These are phyloP conservation scores for Periglandula ipomoeae DNA, from an alignment of 2,329 filamentous ascomycete species.

Conservation along the genomic window DNA sequence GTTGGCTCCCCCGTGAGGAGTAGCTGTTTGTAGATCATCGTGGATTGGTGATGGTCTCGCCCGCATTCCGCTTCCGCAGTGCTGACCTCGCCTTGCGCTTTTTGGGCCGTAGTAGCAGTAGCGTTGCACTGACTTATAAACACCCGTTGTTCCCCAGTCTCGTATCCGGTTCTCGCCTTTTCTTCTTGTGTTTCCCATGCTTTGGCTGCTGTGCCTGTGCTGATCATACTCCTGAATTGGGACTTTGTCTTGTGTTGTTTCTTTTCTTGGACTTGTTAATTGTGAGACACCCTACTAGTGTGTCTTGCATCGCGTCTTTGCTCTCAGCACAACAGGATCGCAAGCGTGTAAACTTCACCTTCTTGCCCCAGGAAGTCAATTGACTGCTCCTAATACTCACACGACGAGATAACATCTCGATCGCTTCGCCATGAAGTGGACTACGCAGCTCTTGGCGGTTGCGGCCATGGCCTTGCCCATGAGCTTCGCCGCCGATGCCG, in stretches of 20 bases:
- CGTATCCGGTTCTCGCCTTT: not conserved
- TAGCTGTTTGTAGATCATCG: no score
- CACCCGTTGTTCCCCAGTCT: not conserved
- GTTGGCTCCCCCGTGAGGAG: no score
- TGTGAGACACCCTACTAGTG: not conserved
- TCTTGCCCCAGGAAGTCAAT: not conserved
- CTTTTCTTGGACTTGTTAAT: not conserved
- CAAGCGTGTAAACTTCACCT: not conserved
- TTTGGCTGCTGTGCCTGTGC: not conserved
- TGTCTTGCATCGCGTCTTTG: not conserved
- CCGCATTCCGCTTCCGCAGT: no score
- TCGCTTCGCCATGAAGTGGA: slow-evolving; percentile 15
- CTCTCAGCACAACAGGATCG: not conserved
- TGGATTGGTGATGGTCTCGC: no score
- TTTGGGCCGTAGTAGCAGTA: not conserved
- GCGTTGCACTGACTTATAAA: not conserved
- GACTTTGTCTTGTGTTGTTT: not conserved
- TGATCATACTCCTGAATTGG: not conserved
- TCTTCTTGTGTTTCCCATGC: not conserved
- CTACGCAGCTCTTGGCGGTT: slow-evolving; percentile 9
- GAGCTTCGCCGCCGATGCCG: slow-evolving; percentile 8
- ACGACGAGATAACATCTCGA: not conserved
- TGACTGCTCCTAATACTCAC: not conserved
- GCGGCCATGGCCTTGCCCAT: slow-evolving; percentile 12
- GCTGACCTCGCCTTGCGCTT: not conserved